A percentile compares a stretch with the other conserved stretches of the same genome.
Evolutionary conservation across 257 asterid species (phyloP).

Genomic region (Capsicum pubescens): DNA sequence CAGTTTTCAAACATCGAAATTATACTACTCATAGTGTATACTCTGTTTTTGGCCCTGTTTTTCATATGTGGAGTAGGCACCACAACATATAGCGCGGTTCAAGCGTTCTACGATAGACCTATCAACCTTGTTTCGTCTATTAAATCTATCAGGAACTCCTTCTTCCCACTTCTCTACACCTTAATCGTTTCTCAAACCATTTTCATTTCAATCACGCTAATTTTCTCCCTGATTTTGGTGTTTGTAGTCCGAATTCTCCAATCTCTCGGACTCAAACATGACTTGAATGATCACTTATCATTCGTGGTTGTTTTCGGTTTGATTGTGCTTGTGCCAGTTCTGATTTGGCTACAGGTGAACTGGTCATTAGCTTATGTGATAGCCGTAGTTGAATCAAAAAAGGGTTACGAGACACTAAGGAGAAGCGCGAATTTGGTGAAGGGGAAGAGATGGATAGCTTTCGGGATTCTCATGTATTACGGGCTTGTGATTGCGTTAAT

Average conservation of each 20-base stretch:
- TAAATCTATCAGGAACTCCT: background rate
- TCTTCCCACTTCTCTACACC: constrained; percentile 13
- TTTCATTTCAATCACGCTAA: background rate
- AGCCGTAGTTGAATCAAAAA: constrained; percentile 28
- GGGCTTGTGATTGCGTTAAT: constrained; percentile 48
- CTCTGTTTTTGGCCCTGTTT: background rate
- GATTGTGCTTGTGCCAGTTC: background rate
- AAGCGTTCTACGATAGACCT: background rate
- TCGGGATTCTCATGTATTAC: constrained; percentile 18
- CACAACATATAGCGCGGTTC: background rate
- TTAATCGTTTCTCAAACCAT: background rate
- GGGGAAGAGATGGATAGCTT: constrained; percentile 1
- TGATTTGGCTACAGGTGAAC: constrained; percentile 12
- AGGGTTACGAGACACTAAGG: constrained; percentile 31
- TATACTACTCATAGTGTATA: background rate
- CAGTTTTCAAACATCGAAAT: background rate
- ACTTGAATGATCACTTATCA: background rate
- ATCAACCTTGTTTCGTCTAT: background rate
- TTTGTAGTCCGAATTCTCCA: background rate
- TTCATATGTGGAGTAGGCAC: background rate
- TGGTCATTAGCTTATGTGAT: constrained; percentile 32
- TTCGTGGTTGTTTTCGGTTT: background rate
- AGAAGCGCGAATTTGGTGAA: constrained; percentile 29
- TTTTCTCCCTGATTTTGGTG: background rate
- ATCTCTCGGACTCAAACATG: background rate